A percentile compares a stretch with the other conserved stretches of the same genome.
Conservation (phyloP, 192 early-diverging fungal genomes). For the Kappamyces sp. region DNA sequence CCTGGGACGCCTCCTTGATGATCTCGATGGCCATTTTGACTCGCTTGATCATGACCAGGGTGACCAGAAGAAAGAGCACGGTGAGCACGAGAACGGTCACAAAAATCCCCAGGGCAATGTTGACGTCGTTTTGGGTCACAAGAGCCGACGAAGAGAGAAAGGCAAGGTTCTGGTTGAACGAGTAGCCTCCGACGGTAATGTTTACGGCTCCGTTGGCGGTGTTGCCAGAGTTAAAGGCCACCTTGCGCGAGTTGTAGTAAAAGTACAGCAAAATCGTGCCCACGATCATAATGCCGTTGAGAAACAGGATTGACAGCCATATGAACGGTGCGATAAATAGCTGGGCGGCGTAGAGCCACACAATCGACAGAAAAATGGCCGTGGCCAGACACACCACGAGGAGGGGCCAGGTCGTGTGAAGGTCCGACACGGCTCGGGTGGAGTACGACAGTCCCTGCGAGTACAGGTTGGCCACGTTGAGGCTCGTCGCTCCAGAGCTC, state of each 20-base stretch:
- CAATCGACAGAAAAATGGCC: slow-evolving; percentile 28
- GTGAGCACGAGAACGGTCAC: slow-evolving; percentile 29
- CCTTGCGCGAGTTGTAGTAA: slow-evolving; percentile 25
- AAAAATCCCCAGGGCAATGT: slow-evolving; percentile 13
- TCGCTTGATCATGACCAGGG: slow-evolving; percentile 42
- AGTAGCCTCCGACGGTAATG: background rate
- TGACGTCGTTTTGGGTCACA: slow-evolving; percentile 11
- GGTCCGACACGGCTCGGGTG: slow-evolving; percentile 6
- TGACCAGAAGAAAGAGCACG: slow-evolving; percentile 34
- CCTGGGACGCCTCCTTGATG: slow-evolving; percentile 43
- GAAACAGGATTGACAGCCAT: slow-evolving; percentile 32
- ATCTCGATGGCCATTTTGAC: slow-evolving; percentile 48
- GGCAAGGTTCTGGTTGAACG: background rate
- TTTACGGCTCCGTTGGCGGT: slow-evolving; percentile 13
- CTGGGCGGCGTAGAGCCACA: slow-evolving; percentile 36
- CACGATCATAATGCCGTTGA: slow-evolving; percentile 25
- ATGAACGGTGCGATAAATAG: slow-evolving; percentile 30
- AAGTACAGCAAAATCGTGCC: slow-evolving; percentile 27
- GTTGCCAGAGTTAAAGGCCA: background rate
- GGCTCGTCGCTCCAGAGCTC: slow-evolving; percentile 3
- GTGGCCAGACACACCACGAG: slow-evolving; percentile 11
- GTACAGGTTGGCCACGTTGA: slow-evolving; percentile 1
- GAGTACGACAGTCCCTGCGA: background rate
- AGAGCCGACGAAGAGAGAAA: slow-evolving; percentile 2
- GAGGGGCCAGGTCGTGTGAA: slow-evolving; percentile 8